Evolutionary conservation across 352 stramenopile species (phyloP).

Genomic region (Phytophthora palmivora): DNA sequence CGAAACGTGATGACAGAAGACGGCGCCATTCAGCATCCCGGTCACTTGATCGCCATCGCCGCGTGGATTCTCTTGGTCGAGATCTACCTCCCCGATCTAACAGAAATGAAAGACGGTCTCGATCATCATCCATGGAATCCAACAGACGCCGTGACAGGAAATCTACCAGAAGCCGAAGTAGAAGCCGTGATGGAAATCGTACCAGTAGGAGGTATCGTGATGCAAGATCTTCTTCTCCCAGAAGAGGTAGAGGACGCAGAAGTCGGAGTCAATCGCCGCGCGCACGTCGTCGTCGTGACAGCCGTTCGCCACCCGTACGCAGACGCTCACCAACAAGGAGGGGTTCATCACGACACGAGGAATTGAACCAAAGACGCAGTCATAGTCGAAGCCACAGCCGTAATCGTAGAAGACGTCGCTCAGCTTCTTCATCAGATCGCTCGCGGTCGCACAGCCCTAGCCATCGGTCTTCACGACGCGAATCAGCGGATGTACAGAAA

Average conservation of each 20-base stretch:
- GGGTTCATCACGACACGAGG: slow-evolving; percentile 19
- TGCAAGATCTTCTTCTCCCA: slow-evolving; percentile 10
- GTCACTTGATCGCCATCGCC: slow-evolving; percentile 29
- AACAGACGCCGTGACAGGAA: slow-evolving; percentile 17
- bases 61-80: slow-evolving; percentile 41
- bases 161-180: slow-evolving; percentile 13
- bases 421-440: slow-evolving; percentile 13
- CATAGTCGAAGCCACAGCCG: slow-evolving; percentile 16
- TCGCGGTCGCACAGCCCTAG: slow-evolving; percentile 32
- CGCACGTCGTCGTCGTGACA: slow-evolving; percentile 17
- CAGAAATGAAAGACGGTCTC: slow-evolving; percentile 12
- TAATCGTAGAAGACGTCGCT: slow-evolving; percentile 7
- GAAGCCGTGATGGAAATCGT: slow-evolving; percentile 13
- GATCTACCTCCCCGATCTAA: slow-evolving; percentile 27
- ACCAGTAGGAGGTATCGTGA: slow-evolving; percentile 2
- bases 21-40: slow-evolving; percentile 7
- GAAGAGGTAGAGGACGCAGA: slow-evolving; percentile 14
- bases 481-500: slow-evolving; percentile 10
- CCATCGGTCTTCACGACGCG: slow-evolving; percentile 8
- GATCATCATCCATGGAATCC: slow-evolving; percentile 7
- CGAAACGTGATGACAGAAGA: slow-evolving; percentile 9
- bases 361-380: slow-evolving; percentile 1
- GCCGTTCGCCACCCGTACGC: slow-evolving; percentile 25
- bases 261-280: slow-evolving; percentile 32
- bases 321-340: slow-evolving; percentile 29